Percentiles rank a stretch among this genome's conserved stretches.
Conservation (phyloP, 768 basidiomycete species). For the Kwoniella heveanensis region DNA sequence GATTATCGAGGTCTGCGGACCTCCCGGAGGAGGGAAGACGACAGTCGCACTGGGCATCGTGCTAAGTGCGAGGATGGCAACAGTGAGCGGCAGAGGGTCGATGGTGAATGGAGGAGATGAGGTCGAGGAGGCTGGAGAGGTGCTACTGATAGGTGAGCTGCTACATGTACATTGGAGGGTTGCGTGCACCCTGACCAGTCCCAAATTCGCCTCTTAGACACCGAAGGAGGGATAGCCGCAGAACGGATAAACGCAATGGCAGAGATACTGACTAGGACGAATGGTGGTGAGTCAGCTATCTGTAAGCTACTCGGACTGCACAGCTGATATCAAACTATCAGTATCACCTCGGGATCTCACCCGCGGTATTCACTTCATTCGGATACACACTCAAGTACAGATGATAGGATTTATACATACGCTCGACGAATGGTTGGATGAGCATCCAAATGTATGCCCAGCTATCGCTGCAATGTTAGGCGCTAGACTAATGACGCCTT, state of each 20-base stretch:
- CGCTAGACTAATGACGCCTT: not conserved
- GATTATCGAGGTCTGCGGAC: slow-evolving; percentile 48
- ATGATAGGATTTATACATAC: slow-evolving; percentile 52
- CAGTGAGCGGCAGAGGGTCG: not conserved
- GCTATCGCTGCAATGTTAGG: not conserved
- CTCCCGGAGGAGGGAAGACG: slow-evolving; percentile 54
- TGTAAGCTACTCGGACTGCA: not conserved
- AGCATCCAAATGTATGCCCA: slow-evolving; percentile 38
- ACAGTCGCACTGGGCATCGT: slow-evolving; percentile 33
- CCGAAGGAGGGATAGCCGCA: slow-evolving; percentile 47
- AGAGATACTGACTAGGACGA: slow-evolving; percentile 15
- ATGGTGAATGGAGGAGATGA: not conserved
- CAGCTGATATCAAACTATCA: not conserved
- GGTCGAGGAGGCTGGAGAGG: slow-evolving; percentile 38
- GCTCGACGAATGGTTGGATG: slow-evolving; percentile 48
- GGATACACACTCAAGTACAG: slow-evolving; percentile 48
- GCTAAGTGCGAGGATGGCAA: slow-evolving; percentile 36
- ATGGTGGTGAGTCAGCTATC: not conserved
- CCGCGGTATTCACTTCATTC: slow-evolving; percentile 46
- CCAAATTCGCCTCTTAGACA: slow-evolving; percentile 36
- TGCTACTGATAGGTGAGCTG: slow-evolving; percentile 49
- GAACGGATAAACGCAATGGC: slow-evolving; percentile 37
- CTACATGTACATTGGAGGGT: not conserved
- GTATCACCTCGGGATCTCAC: slow-evolving; percentile 32
- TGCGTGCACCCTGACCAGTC: no score